A percentile compares a stretch with the other conserved stretches of the same genome.
Evolutionary conservation across 306 rosid species (phyloP).

Genomic region (Vachellia pachyceras): DNA sequence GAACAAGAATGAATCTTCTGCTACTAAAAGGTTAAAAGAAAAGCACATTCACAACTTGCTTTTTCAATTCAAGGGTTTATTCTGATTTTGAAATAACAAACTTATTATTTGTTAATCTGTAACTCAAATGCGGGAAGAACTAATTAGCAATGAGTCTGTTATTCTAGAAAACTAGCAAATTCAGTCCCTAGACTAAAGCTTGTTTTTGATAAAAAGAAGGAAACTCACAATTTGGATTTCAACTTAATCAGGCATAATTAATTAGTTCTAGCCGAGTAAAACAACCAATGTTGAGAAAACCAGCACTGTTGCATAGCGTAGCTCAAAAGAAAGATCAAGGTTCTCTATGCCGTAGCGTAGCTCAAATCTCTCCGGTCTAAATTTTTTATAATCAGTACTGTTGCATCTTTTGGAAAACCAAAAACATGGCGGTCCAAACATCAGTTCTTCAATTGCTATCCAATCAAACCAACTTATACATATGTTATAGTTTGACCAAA

Average conservation of each 20-base stretch:
- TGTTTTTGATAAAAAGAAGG: not conserved
- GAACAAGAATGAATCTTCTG: not conserved
- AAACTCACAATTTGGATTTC: not conserved
- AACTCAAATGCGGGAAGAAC: not conserved
- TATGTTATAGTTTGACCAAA: conserved; percentile 3
- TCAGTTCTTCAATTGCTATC: not conserved
- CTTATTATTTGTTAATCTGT: not conserved
- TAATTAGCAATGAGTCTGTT: not conserved
- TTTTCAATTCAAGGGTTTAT: not conserved
- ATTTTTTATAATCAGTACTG: not conserved
- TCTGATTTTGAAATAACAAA: not conserved
- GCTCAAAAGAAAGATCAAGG: too few species aligned
- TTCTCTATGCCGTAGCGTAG: not conserved
- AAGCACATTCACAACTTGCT: not conserved
- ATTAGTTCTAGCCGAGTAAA: not conserved
- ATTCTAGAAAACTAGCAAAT: not conserved
- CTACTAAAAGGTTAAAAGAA: not conserved
- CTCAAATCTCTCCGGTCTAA: not conserved
- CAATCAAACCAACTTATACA: not conserved
- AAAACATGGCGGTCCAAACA: not conserved
- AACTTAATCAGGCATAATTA: not conserved
- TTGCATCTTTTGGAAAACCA: not conserved
- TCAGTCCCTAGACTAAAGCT: not conserved
- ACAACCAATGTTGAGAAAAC: not conserved
- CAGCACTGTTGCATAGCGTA: too few species aligned